These are phyloP conservation scores for Sechiopsis laciniata DNA, from an alignment of 306 rosid genomes.

Conservation along the genomic window DNA sequence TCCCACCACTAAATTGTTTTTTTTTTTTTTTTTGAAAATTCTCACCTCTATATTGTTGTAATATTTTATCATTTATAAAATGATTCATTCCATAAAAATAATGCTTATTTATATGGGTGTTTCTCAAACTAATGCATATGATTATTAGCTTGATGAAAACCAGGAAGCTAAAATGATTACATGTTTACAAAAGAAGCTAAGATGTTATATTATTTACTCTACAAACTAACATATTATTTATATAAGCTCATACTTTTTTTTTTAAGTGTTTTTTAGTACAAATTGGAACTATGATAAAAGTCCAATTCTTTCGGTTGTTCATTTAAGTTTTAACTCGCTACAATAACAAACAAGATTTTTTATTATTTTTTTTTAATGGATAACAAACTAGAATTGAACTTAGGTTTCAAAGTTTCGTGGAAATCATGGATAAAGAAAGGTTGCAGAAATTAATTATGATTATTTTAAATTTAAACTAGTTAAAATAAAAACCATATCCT, in stretches of 20 bases:
- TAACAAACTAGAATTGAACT: not conserved
- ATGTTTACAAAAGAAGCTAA: not conserved
- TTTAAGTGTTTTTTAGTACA: too few species aligned
- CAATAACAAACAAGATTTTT: too few species aligned
- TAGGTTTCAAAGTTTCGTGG: not conserved
- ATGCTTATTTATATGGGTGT: not conserved
- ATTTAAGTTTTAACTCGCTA: too few species aligned
- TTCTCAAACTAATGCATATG: not conserved
- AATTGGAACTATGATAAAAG: too few species aligned
- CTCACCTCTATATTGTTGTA: too few species aligned
- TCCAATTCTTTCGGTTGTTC: too few species aligned
- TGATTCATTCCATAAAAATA: not conserved
- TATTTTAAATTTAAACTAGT: not conserved
- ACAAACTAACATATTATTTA: not conserved
- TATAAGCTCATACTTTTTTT: not conserved
- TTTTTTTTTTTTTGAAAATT: too few species aligned
- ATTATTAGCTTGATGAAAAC: constrained; percentile 12
- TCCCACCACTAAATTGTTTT: too few species aligned
- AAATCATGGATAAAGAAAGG: too few species aligned
- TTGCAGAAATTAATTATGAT: not conserved
- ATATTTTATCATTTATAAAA: not conserved
- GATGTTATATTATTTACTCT: not conserved
- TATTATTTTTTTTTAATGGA: too few species aligned
- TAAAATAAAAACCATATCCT: not conserved
- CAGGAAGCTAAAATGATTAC: constrained; percentile 13